Base-by-base conservation (phyloP, 1,284 basidiomycete genomes). In the Chalciporus sp. region DNA sequence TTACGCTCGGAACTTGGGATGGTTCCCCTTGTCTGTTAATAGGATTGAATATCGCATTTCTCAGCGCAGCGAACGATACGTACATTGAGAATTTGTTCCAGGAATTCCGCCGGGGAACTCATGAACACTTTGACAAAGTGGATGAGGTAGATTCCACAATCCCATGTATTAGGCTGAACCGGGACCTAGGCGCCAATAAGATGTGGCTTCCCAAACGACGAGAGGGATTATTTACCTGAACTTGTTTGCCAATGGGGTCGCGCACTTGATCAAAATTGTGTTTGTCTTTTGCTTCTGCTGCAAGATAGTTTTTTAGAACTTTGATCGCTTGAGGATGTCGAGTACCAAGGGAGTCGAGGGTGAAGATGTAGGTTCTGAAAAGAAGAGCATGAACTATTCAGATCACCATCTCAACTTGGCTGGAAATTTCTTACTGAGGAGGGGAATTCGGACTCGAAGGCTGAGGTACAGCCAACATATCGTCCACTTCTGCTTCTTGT, bases 111-210 rank as follows among this genome's bases (percentile, higher is more conserved):
- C 0, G 88, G 84, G 55, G 86, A 72, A 10, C 65, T 72, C 70
- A 92, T 81, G 69, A 94, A 92, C 1, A 77, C 81, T 57, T 82
- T 76, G n/a, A 84, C 85, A 47, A 90, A 89, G 61, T 94, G 89
- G n/a, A 94, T 72, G 9, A 94, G 74, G 68, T 90, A 94, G 37
- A 92, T 65, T 7, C 94, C 94, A 61, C 94, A 95, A 67, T 95
- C 93, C 65, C 88, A 91, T 57, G 76, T 90, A 69, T 95, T 95
- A 7, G 85, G 85, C 67, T 95, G 94, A 42, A 76, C 74, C 7
- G 93, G 92, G 11, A 90, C 87, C 86, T 92, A 59, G 6, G 43
- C n/a, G 26, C 37, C 33, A 10, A 48, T 52, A 19, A 42, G 47
- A 35, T 47, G 27, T 40, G 49, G 26, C 19, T 11, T 7, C 51